Evolutionary conservation across 768 basidiomycete genomes (phyloP), one percentile per base, ranked within the genome.

Genomic region (Sporobolomyces phaffii): DNA sequence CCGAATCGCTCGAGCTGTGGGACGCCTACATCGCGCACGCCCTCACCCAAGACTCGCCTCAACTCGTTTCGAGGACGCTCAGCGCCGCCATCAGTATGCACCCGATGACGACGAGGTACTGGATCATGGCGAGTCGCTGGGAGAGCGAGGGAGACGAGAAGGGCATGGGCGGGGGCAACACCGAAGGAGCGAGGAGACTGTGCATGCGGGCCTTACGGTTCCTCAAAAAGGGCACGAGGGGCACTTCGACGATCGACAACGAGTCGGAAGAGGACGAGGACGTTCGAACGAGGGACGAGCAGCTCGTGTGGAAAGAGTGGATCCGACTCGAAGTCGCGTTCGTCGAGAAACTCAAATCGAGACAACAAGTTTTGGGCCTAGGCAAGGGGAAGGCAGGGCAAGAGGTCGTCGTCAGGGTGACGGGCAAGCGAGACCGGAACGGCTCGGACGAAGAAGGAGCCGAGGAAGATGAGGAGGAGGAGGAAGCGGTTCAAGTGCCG

Each of bases 151-250:
- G 73, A 15, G 68, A 65, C 49, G 33, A 58, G 47, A 67, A 60
- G 41, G 67, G 68, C 17, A 75, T 75, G 62, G 74, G 72, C 10
- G 74, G 74, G 1, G 74, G 73, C 7, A 74, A 75, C 57, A 62
- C 54, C 9, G 72, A 73, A 44, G 72, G 60, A 5, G 74, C 74
- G 26, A 33, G 72, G 20, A 50, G 70, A 45, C 57, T 75, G 7
- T 70, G 67, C 52, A 73, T 75, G 72, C 58, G 74, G 15, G 74
- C 71, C n/a, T n/a, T 75, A 13, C 50, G 74, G 31, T 74, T 74
- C 58, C 49, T 72, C 45, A 73, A 75, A 60, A 73, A 73, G 62
- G 70, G 67, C 40, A 47, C 2, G 24, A 18, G 5, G 20, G 15
- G 10, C 54, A 18, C 38, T 38, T 38, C 38, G 38, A 9, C 38